These are phyloP conservation scores for Exophiala sp. DNA, from an alignment of 2,329 filamentous ascomycete genomes.

Conservation along the genomic window DNA sequence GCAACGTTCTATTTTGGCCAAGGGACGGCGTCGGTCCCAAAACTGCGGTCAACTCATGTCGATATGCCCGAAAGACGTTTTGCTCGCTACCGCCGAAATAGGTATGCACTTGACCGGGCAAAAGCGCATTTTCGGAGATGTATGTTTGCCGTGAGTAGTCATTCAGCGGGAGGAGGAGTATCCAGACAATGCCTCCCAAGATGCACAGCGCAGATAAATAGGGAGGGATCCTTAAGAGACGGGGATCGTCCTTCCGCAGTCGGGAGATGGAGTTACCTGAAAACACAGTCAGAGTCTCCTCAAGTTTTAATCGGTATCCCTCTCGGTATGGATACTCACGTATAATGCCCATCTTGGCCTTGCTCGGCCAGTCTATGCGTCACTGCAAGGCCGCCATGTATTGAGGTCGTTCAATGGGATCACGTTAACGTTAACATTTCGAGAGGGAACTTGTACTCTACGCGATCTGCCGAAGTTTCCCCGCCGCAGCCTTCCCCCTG, in stretches of 20 bases:
- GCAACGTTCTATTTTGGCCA: conserved; percentile 42
- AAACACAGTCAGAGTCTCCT: conserved; percentile 13
- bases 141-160: conserved; percentile 89
- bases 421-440: no score
- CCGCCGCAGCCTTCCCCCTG: conserved; percentile 2
- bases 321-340: conserved; percentile 14
- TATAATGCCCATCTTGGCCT: conserved; percentile 26
- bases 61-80: conserved; percentile 85
- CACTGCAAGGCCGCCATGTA: conserved; percentile 20
- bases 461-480: conserved; percentile 12
- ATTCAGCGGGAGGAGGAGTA: conserved; percentile 81
- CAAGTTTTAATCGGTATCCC: not conserved
- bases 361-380: conserved; percentile 22
- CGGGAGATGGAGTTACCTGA: conserved; percentile 21
- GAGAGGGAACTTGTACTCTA: conserved; percentile 17
- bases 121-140: conserved; percentile 92
- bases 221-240: conserved; percentile 74
- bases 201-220: conserved; percentile 83
- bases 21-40: conserved; percentile 5
- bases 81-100: conserved; percentile 97
- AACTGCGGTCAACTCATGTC: conserved; percentile 65
- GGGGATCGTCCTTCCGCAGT: conserved; percentile 66
- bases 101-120: conserved; percentile 94
- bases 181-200: conserved; percentile 77
- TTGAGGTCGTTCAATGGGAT: not conserved